These are phyloP conservation scores for Hypholoma fasciculare DNA, from an alignment of 768 basidiomycete species.

Conservation along the genomic window DNA sequence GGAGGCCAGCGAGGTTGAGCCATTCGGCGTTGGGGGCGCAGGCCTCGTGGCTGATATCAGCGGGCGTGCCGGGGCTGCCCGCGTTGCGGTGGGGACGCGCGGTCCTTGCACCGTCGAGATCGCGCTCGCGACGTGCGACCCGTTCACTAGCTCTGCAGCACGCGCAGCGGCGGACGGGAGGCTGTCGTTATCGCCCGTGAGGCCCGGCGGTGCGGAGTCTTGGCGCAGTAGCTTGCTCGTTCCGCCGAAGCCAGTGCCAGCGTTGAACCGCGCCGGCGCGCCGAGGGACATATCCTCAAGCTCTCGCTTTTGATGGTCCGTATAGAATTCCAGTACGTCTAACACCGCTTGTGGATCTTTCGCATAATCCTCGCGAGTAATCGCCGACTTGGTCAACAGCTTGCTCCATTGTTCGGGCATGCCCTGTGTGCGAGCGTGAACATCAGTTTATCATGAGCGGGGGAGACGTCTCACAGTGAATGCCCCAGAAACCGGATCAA, in stretches of 20 bases:
- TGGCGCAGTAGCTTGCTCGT: constrained; percentile 45
- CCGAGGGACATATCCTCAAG: constrained; percentile 54
- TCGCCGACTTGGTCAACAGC: constrained; percentile 94
- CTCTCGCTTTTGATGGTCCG: constrained; percentile 96
- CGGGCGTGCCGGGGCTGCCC: constrained; percentile 29
- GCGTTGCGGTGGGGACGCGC: constrained; percentile 25
- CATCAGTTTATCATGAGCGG: background rate
- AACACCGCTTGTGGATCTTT: constrained; percentile 97
- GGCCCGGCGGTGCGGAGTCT: constrained; percentile 42
- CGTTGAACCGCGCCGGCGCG: constrained; percentile 81
- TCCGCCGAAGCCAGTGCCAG: constrained; percentile 90
- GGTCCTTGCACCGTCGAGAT: constrained; percentile 31
- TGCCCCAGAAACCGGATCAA: constrained; percentile 89
- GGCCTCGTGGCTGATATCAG: constrained; percentile 55
- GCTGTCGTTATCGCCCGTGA: constrained; percentile 43
- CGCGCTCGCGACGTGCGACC: constrained; percentile 40
- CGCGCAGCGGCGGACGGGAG: constrained; percentile 49
- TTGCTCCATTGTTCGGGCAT: constrained; percentile 98
- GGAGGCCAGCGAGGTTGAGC: constrained; percentile 31
- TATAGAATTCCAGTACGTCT: constrained; percentile 98
- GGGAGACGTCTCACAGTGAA: constrained; percentile 74
- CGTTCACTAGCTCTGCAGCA: constrained; percentile 65
- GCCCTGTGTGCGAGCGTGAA: constrained; percentile 50
- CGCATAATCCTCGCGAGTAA: constrained; percentile 97
- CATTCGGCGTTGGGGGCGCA: constrained; percentile 66